phyloP scores from a whole-genome alignment of 176 grass and related monocot species.

The Cenchrus fungigraminus region DNA sequence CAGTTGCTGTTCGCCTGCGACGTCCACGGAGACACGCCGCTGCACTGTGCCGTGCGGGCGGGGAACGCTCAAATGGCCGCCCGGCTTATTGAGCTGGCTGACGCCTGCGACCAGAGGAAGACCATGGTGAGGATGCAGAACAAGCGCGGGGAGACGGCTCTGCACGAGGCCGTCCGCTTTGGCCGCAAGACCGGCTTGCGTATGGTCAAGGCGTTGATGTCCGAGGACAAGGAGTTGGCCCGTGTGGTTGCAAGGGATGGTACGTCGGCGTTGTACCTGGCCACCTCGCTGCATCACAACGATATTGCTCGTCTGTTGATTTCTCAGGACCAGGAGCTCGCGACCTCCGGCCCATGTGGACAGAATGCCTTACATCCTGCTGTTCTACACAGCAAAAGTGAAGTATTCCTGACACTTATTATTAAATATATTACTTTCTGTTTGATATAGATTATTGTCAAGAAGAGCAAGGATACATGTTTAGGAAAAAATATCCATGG shows the following conservation, averaged over 20 bases:
- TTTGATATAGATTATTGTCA: no score
- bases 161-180: constrained; percentile 19
- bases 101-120: neutral
- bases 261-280: constrained; percentile 19
- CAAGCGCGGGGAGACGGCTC: constrained; percentile 19
- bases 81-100: neutral
- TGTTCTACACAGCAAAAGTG: neutral
- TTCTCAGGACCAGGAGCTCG: neutral
- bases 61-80: neutral
- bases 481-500: no score
- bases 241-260: neutral
- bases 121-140: neutral
- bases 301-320: neutral
- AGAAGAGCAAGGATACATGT: no score
- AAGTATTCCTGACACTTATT: neutral
- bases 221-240: neutral
- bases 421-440: no score
- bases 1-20: neutral
- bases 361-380: constrained; percentile 7
- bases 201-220: neutral
- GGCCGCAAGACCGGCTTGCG: neutral
- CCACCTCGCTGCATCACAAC: neutral
- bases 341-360: neutral
- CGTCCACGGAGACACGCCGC: neutral
- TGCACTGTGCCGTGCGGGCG: neutral